These are phyloP conservation scores for Penicillium sp. DNA, from an alignment of 2,329 filamentous ascomycete species.

Conservation along the genomic window DNA sequence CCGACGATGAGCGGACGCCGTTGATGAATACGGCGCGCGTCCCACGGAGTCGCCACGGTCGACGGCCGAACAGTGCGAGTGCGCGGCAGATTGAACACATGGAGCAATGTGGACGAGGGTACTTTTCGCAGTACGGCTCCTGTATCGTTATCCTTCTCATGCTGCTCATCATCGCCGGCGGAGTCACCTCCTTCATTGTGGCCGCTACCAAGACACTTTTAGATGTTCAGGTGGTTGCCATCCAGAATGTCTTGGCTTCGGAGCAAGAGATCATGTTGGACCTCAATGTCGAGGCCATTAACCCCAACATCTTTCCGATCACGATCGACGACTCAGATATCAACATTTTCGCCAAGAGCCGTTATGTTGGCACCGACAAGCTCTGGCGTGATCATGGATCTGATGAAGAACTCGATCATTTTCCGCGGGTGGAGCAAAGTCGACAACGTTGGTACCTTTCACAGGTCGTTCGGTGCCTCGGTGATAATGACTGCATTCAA, in stretches of 20 bases:
- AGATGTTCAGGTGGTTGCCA: slow-evolving; percentile 69
- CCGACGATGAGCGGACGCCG: slow-evolving; percentile 83
- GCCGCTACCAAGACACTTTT: slow-evolving; percentile 82
- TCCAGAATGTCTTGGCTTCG: slow-evolving; percentile 85
- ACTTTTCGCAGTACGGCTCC: slow-evolving; percentile 70
- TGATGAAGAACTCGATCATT: slow-evolving; percentile 17
- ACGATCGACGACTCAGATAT: slow-evolving; percentile 81
- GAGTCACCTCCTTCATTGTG: slow-evolving; percentile 81
- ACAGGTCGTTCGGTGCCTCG: slow-evolving; percentile 25
- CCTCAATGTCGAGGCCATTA: slow-evolving; percentile 77
- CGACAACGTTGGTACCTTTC: slow-evolving; percentile 31
- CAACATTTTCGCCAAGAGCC: slow-evolving; percentile 90
- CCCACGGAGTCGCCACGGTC: slow-evolving; percentile 51
- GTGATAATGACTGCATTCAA: slow-evolving; percentile 16
- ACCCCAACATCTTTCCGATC: slow-evolving; percentile 87
- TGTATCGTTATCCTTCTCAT: slow-evolving; percentile 80
- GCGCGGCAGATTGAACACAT: slow-evolving; percentile 69
- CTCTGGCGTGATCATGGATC: slow-evolving; percentile 35
- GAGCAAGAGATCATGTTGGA: slow-evolving; percentile 96
- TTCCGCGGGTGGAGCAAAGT: slow-evolving; percentile 32
- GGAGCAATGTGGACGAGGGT: slow-evolving; percentile 59
- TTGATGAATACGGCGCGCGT: slow-evolving; percentile 61
- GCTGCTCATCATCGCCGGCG: slow-evolving; percentile 73
- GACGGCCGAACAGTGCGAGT: slow-evolving; percentile 52
- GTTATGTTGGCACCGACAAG: slow-evolving; percentile 64